Evolutionary conservation across 225 moss, liverwort and hornwort species (phyloP), one percentile per base, ranked within the genome.

Genomic region (Takakia lepidozioides): DNA sequence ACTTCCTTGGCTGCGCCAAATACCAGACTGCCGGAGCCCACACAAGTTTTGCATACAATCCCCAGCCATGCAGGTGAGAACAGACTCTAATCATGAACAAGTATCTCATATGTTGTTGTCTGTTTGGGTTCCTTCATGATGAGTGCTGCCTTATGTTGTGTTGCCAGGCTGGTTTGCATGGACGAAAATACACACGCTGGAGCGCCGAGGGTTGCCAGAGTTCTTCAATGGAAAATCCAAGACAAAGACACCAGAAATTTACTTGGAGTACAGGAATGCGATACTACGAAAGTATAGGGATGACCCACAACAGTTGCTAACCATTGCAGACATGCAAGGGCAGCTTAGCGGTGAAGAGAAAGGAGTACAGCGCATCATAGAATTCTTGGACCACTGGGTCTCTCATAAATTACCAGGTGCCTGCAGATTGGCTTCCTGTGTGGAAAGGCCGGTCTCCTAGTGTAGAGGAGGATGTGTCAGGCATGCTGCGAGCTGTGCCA

Each of bases 311-410:
- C 75, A 67, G 46, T 49, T 85, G 55, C 39, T 88, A 32, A 73
- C 73, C 34, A 63, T 67, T 41, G 72, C 76, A 45, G 87, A 87
- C 39, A 63, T 87, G 52, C 80, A 76, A 59, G 85, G 57, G 68
- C 73, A 68, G 43, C 78, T 98, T 46, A 64, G 41, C 11, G 87
- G 76, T 52, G 85, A 91, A 52, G 68, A 69, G 34, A 91, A 75
- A 37, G 67, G 75, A 14, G 61, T 79, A 3, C 57, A 48, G 16
- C 75, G 85, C 27, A 65, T 98, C 36, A 71, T 98, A 60, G 91
- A 81, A 25, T 98, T 91, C 62, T 63, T 98, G 66, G 98, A 98
- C 60, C 91, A 98, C 43, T 98, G 98, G 98, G 98, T n/a, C 91
- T 25, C 65, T 98, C 35, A 85, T 98, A 16, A 98, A 98, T 54